Evolutionary conservation across 202 grass and related monocot genomes (phyloP).

Genomic region (Saccharum hybrid): DNA sequence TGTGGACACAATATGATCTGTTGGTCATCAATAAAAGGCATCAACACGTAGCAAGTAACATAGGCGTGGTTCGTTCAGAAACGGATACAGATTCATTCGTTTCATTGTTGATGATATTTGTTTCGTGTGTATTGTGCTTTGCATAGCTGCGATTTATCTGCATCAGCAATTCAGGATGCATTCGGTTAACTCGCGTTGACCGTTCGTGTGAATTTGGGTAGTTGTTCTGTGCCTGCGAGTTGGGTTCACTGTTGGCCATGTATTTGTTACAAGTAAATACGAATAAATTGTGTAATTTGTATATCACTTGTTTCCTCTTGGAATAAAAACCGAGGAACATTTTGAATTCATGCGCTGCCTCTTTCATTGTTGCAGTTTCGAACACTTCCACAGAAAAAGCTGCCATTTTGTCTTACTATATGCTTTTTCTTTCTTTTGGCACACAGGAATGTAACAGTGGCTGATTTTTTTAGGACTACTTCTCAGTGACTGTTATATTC

Average conservation of each 20-base stretch:
- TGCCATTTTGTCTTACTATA: background rate
- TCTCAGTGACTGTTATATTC: slow-evolving; percentile 34
- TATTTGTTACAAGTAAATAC: slow-evolving; percentile 10
- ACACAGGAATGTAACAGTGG: too few relatives aligned
- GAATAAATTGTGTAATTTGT: slow-evolving; percentile 26
- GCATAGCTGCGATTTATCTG: slow-evolving; percentile 25
- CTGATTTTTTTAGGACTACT: background rate
- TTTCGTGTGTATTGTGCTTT: slow-evolving; percentile 18
- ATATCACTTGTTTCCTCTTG: background rate
- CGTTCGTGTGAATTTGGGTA: background rate
- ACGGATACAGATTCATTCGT: background rate
- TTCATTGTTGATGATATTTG: slow-evolving; percentile 1
- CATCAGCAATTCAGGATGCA: background rate
- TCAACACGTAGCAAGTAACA: slow-evolving; percentile 14
- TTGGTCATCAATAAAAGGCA: slow-evolving; percentile 49
- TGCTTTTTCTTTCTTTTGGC: too few relatives aligned
- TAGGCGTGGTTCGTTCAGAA: slow-evolving; percentile 11
- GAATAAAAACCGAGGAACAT: background rate
- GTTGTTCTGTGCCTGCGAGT: background rate
- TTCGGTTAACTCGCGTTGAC: background rate
- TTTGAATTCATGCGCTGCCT: background rate
- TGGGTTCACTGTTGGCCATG: slow-evolving; percentile 20
- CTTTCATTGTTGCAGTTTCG: background rate
- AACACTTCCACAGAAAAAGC: background rate
- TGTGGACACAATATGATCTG: slow-evolving; percentile 50